phyloP scores from a whole-genome alignment of 2,329 filamentous ascomycete genomes.

The Aspergillus carbonarius region DNA sequence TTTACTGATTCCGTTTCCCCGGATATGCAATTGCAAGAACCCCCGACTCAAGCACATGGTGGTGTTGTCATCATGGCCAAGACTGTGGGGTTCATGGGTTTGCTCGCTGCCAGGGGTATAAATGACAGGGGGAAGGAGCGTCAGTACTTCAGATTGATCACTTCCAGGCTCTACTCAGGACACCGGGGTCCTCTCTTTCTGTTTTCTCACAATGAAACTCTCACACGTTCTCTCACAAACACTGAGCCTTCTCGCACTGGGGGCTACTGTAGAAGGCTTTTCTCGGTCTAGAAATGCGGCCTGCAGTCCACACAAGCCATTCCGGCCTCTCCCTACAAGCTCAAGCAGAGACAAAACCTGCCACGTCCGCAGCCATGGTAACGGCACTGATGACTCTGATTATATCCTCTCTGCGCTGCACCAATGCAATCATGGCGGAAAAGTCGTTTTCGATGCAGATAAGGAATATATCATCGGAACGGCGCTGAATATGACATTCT shows the following conservation, averaged over 20 bases:
- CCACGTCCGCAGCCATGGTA: conserved; percentile 27
- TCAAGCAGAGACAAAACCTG: conserved; percentile 28
- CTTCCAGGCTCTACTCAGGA: background rate
- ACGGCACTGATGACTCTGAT: conserved; percentile 49
- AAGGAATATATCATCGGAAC: conserved; percentile 62
- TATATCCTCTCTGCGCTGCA: conserved; percentile 57
- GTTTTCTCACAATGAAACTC: conserved; percentile 25
- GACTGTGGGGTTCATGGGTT: no score
- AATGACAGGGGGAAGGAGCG: background rate
- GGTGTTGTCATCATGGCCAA: background rate
- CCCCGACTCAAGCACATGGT: background rate
- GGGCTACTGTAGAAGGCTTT: conserved; percentile 19
- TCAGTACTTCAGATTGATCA: no score
- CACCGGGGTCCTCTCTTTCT: background rate
- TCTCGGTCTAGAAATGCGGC: conserved; percentile 23
- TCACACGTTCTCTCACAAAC: conserved; percentile 23
- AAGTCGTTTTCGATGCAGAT: conserved; percentile 58
- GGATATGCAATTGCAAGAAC: background rate
- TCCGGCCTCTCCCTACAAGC: conserved; percentile 30
- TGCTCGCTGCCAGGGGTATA: background rate
- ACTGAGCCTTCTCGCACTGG: conserved; percentile 23
- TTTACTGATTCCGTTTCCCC: background rate
- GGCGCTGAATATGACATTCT: conserved; percentile 64
- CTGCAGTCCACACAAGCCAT: conserved; percentile 30
- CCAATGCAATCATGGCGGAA: conserved; percentile 63